A percentile compares a stretch with the other conserved stretches of the same genome.
Evolutionary conservation across 306 rosid species (phyloP).

Genomic region (Lathyrus oleraceus): DNA sequence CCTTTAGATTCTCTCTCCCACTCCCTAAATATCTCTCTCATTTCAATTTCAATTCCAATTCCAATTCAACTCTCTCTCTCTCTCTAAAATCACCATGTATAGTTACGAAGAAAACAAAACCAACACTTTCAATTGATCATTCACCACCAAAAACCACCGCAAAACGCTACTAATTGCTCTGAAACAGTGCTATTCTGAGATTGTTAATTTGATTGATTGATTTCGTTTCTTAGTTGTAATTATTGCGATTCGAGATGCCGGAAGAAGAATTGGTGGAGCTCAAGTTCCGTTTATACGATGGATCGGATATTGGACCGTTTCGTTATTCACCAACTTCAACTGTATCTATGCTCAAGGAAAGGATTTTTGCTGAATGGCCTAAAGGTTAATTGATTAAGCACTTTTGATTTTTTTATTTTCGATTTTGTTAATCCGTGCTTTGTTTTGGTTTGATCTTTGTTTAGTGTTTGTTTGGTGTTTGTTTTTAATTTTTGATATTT

Average conservation of each 20-base stretch:
- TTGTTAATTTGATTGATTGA: not conserved
- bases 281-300: slow-evolving; percentile 87
- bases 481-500: not conserved
- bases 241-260: slow-evolving; percentile 58
- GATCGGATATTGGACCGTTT: slow-evolving; percentile 86
- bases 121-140: not conserved
- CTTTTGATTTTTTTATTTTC: not conserved
- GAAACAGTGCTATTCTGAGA: not conserved
- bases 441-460: not conserved
- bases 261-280: slow-evolving; percentile 85
- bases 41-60: not conserved
- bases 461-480: not conserved
- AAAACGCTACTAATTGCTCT: not conserved
- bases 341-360: slow-evolving; percentile 70
- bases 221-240: not conserved
- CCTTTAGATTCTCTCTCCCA: not conserved
- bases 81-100: slow-evolving; percentile 3
- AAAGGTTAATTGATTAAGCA: slow-evolving; percentile 56
- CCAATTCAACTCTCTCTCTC: not conserved
- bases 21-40: not conserved
- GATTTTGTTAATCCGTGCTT: not conserved
- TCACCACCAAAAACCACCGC: not conserved
- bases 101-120: slow-evolving; percentile 31
- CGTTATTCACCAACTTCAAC: slow-evolving; percentile 79
- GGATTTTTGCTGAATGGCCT: slow-evolving; percentile 83